These are phyloP conservation scores for Coniosporium tulheliwenetii DNA, from an alignment of 2,329 filamentous ascomycete species.

Conservation along the genomic window DNA sequence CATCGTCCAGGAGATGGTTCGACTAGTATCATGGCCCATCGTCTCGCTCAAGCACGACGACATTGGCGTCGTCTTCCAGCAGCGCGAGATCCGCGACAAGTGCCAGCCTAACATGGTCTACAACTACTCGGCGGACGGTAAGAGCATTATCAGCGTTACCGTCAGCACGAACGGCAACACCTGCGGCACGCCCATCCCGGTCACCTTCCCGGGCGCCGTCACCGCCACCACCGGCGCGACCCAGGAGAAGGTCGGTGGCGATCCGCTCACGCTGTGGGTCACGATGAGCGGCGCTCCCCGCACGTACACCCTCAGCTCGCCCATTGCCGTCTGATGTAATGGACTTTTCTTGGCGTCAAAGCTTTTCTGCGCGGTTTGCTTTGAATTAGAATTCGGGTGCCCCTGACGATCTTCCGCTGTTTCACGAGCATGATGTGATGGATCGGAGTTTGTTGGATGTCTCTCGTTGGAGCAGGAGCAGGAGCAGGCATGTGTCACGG, in stretches of 20 bases:
- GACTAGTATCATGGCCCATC: constrained; percentile 38
- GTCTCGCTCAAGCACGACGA: constrained; percentile 41
- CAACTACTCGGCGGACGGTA: constrained; percentile 24
- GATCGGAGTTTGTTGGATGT: too few species aligned
- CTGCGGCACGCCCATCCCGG: constrained; percentile 36
- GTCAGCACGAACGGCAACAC: constrained; percentile 33
- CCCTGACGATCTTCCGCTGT: too few species aligned
- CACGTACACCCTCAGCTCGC: constrained; percentile 14
- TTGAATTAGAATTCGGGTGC: too few species aligned
- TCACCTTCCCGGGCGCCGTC: constrained; percentile 35
- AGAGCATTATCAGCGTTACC: constrained; percentile 33
- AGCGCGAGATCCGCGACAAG: constrained; percentile 36
- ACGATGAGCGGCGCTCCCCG: constrained; percentile 19
- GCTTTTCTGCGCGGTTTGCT: too few species aligned
- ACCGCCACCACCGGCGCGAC: constrained; percentile 27
- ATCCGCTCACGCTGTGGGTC: constrained; percentile 23
- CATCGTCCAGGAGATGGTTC: constrained; percentile 35
- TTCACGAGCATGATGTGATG: too few species aligned
- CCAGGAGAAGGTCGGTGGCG: constrained; percentile 35
- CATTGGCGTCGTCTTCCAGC: constrained; percentile 33
- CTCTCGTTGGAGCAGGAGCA: too few species aligned
- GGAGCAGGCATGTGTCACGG: too few species aligned
- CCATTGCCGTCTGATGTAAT: constrained; percentile 4
- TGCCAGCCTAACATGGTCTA: constrained; percentile 35
- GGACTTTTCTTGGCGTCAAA: too few species aligned